Evolutionary conservation across 768 basidiomycete species (phyloP).

Genomic region (Phanerochaete sordida): DNA sequence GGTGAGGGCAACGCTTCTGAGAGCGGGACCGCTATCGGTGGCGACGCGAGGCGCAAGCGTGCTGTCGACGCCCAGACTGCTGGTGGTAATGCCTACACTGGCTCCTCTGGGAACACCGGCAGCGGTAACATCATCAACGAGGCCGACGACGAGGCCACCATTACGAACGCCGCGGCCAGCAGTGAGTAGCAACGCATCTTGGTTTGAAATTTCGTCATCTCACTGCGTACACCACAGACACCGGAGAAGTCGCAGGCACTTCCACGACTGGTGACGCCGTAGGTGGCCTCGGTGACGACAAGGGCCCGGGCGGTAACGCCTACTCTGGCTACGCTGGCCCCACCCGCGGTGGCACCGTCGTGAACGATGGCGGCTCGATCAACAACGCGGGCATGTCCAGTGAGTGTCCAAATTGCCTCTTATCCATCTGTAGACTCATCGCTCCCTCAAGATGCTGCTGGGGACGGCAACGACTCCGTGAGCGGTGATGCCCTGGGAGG

Average conservation of each 20-base stretch:
- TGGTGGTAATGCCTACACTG: slow-evolving; percentile 15
- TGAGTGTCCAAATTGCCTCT: not conserved
- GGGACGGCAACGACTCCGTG: slow-evolving; percentile 4
- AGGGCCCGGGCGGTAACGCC: slow-evolving; percentile 16
- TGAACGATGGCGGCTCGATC: slow-evolving; percentile 10
- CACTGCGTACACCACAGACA: not conserved
- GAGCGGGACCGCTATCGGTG: slow-evolving; percentile 13
- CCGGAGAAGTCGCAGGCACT: not conserved
- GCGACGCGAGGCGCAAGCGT: slow-evolving; percentile 11
- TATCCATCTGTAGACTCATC: not conserved
- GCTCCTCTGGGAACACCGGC: slow-evolving; percentile 10
- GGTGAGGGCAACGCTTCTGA: slow-evolving; percentile 10
- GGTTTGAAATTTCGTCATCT: not conserved
- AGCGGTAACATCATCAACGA: slow-evolving; percentile 13
- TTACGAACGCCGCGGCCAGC: slow-evolving; percentile 10
- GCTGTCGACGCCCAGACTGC: slow-evolving; percentile 11
- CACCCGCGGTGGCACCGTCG: slow-evolving; percentile 10
- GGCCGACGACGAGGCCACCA: slow-evolving; percentile 6
- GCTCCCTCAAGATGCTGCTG: slow-evolving; percentile 2
- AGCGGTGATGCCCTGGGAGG: slow-evolving; percentile 10
- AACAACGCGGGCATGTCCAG: slow-evolving; percentile 11
- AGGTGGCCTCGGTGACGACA: slow-evolving; percentile 13
- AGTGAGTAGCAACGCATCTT: not conserved
- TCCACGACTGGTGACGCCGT: slow-evolving; percentile 12
- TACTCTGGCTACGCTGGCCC: slow-evolving; percentile 13